These are phyloP conservation scores for Spizellomyces sp. DNA, from an alignment of 192 early-diverging fungal genomes.

Conservation along the genomic window DNA sequence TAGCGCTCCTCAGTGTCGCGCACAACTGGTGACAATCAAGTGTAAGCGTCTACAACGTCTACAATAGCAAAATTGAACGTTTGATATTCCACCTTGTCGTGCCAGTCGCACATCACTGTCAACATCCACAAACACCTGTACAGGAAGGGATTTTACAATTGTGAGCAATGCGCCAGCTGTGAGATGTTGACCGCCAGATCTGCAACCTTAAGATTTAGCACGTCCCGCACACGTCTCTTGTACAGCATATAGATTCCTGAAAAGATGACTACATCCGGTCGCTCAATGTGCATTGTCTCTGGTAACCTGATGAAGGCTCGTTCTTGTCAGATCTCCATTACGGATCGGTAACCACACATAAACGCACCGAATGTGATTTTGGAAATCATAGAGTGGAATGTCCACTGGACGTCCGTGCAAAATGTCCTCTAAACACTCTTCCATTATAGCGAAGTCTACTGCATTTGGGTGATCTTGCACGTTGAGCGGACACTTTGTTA, in stretches of 20 bases:
- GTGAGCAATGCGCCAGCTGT: neutral
- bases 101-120: conserved; percentile 78
- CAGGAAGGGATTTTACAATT: too few relatives aligned
- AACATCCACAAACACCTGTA: conserved; percentile 70
- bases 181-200: conserved; percentile 19
- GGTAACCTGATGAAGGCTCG: conserved; percentile 6
- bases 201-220: conserved; percentile 75
- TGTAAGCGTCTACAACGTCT: neutral
- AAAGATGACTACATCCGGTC: conserved; percentile 71
- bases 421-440: conserved; percentile 53
- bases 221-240: conserved; percentile 61
- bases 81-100: neutral
- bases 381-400: conserved; percentile 69
- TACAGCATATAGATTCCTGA: conserved; percentile 82
- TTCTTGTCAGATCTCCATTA: too few relatives aligned
- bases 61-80: too few relatives aligned
- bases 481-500: neutral
- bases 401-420: conserved; percentile 47
- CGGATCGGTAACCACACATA: too few relatives aligned
- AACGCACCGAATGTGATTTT: conserved; percentile 44
- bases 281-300: conserved; percentile 19
- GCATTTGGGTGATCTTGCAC: conserved; percentile 56
- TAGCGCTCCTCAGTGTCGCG: conserved; percentile 43
- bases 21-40: conserved; percentile 24
- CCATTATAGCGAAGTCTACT: conserved; percentile 75